Conservation (phyloP, 352 stramenopile species). For the Phytophthora kernoviae region DNA sequence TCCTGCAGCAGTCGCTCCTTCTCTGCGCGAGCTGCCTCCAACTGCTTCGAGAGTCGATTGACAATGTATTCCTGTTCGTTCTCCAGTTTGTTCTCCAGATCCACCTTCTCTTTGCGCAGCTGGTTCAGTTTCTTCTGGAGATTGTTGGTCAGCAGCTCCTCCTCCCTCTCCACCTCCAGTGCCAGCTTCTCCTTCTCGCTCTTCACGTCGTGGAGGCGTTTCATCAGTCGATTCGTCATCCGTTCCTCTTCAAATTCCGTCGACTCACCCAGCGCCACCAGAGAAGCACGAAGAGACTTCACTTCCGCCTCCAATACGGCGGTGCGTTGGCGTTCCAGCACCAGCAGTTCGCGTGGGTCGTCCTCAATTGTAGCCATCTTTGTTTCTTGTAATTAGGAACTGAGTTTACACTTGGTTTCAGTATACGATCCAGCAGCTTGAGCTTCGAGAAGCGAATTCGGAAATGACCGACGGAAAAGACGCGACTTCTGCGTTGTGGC, state of each 20-base stretch:
- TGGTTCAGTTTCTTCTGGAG: slow-evolving; percentile 91
- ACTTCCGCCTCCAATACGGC: slow-evolving; percentile 71
- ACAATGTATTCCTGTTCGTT: slow-evolving; percentile 93
- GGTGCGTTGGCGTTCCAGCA: slow-evolving; percentile 79
- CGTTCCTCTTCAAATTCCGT: slow-evolving; percentile 87
- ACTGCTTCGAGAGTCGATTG: slow-evolving; percentile 90
- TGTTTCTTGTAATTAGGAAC: too few species aligned
- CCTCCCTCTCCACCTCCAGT: slow-evolving; percentile 88
- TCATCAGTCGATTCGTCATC: slow-evolving; percentile 85
- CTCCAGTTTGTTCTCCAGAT: slow-evolving; percentile 93
- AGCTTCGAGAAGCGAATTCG: slow-evolving; percentile 18
- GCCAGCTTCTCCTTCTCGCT: slow-evolving; percentile 90
- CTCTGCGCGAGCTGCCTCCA: slow-evolving; percentile 69
- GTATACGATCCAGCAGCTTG: slow-evolving; percentile 1
- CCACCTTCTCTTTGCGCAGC: slow-evolving; percentile 89
- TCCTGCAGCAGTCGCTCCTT: slow-evolving; percentile 75
- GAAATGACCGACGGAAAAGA: slow-evolving; percentile 30
- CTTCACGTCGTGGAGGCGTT: slow-evolving; percentile 79
- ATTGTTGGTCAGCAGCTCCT: slow-evolving; percentile 91
- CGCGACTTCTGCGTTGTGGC: slow-evolving; percentile 11
- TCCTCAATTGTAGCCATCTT: slow-evolving; percentile 28
- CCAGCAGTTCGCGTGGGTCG: slow-evolving; percentile 61
- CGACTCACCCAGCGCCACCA: slow-evolving; percentile 83
- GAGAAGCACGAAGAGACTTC: slow-evolving; percentile 63
- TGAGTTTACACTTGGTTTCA: background rate